These are phyloP conservation scores for Saturnispora quitensis DNA, from an alignment of 805 yeast species.

Conservation along the genomic window DNA sequence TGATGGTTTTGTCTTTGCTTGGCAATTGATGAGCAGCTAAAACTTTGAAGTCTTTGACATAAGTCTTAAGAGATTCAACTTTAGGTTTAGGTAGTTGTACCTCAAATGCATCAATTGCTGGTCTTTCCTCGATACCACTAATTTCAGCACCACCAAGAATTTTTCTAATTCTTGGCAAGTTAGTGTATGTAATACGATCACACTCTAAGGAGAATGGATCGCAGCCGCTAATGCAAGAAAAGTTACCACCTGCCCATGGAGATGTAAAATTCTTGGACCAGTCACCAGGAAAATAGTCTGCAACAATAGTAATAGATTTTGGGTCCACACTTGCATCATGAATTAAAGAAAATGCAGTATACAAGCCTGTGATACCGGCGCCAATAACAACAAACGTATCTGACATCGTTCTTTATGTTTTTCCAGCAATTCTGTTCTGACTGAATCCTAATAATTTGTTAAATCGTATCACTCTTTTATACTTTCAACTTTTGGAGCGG, in stretches of 20 bases:
- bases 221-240: slow-evolving; percentile 49
- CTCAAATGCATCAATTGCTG: slow-evolving; percentile 52
- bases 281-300: slow-evolving; percentile 70
- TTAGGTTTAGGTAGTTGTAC: slow-evolving; percentile 36
- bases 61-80: slow-evolving; percentile 37
- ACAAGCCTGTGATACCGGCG: slow-evolving; percentile 59
- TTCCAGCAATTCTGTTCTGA: neutral
- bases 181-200: slow-evolving; percentile 49
- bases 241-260: slow-evolving; percentile 71
- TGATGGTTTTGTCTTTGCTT: slow-evolving; percentile 30
- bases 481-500: neutral
- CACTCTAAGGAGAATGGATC: slow-evolving; percentile 39
- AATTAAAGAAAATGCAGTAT: slow-evolving; percentile 44
- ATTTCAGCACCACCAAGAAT: slow-evolving; percentile 38
- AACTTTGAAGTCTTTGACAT: slow-evolving; percentile 38
- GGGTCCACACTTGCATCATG: slow-evolving; percentile 32
- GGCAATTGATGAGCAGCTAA: slow-evolving; percentile 36
- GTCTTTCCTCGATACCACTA: slow-evolving; percentile 44
- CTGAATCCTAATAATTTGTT: neutral
- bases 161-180: slow-evolving; percentile 33
- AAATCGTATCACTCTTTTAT: neutral
- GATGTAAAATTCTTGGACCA: slow-evolving; percentile 64
- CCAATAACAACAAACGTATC: slow-evolving; percentile 29
- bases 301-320: slow-evolving; percentile 43
- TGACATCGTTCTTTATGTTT: neutral